These are phyloP conservation scores for Annulohypoxylon maeteangense DNA, from an alignment of 495 filamentous ascomycete species.

Conservation along the genomic window DNA sequence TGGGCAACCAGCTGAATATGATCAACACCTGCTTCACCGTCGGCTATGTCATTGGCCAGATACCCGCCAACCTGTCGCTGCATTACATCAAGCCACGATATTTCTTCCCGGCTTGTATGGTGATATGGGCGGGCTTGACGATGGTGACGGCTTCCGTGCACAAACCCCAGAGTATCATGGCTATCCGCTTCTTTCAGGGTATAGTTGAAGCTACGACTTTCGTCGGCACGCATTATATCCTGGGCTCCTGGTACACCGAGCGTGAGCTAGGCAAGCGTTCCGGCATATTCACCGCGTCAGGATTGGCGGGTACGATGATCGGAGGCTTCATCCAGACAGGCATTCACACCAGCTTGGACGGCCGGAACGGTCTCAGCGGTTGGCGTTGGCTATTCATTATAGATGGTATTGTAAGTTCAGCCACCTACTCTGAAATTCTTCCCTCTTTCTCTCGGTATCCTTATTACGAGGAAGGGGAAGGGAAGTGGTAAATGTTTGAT, in stretches of 20 bases:
- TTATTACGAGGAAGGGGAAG: not conserved
- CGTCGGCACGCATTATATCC: conserved; percentile 71
- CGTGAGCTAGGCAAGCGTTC: conserved; percentile 72
- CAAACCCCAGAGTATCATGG: conserved; percentile 66
- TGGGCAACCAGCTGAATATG: conserved; percentile 66
- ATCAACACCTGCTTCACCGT: conserved; percentile 65
- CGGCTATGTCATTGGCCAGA: conserved; percentile 66
- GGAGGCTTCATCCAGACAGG: conserved; percentile 69
- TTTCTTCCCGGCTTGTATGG: conserved; percentile 70
- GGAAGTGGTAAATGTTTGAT: not conserved
- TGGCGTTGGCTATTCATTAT: conserved; percentile 78
- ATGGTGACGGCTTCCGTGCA: conserved; percentile 67
- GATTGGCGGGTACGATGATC: conserved; percentile 62
- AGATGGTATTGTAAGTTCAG: conserved; percentile 45
- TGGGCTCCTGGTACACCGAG: conserved; percentile 74
- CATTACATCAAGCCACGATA: conserved; percentile 67
- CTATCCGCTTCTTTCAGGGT: conserved; percentile 76
- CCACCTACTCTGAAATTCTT: not conserved
- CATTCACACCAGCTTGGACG: conserved; percentile 64
- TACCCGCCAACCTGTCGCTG: conserved; percentile 69
- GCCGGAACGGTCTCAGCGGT: conserved; percentile 61
- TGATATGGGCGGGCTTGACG: conserved; percentile 69
- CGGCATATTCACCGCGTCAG: conserved; percentile 64
- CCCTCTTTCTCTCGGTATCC: conserved; percentile 18
- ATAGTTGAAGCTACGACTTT: conserved; percentile 69